Evolutionary conservation across 768 basidiomycete genomes (phyloP), one percentile per base, ranked within the genome.

Genomic region (Russula foetens): DNA sequence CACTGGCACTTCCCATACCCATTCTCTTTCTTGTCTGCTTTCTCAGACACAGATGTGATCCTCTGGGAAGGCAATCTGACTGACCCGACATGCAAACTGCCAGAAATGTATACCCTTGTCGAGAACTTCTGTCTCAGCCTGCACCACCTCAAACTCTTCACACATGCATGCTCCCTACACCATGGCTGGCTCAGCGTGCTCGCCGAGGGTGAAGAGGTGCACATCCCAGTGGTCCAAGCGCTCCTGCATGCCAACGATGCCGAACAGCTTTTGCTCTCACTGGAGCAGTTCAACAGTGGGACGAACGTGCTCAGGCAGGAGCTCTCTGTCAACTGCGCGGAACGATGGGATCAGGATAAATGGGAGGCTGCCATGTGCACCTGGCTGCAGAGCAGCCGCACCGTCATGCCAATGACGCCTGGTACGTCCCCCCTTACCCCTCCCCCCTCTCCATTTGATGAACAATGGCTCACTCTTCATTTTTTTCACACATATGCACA

Each of bases 71-170:
- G 92, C n/a, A 91, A 95, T 66, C 76, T 84, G 7, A 72, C 78
- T 4, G 93, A 96, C 72, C 90, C 91, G 2, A 85, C 83, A 2
- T 82, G 84, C 46, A 92, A 92, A 73, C 97, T 97, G 1, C 93
- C 95, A 19, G 96, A 98, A 71, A 90, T 94, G 78, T 95, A 98
- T 75, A 86, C 88, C 5, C 81, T 99, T 43, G 89, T 98, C 69
- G 97, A 99, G 73, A 98, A 96, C 72, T 98, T 99, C 71, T 98
- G 95, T 70, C 85, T 97, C 53, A 97, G 95, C 5, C 81, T 88
- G 0, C 86, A 95, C 17, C 84, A 96, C 3, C 83, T 99, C 15
- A 93, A 98, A 70, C 74, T 99, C 14, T 98, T 94, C 65, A 92
- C 90, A 0, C 82, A 83, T 3, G 76, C 77, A 0, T 78, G 81